Evolutionary conservation across 1,284 basidiomycete genomes (phyloP).

Genomic region (Austroboletus novae-zelandiae): DNA sequence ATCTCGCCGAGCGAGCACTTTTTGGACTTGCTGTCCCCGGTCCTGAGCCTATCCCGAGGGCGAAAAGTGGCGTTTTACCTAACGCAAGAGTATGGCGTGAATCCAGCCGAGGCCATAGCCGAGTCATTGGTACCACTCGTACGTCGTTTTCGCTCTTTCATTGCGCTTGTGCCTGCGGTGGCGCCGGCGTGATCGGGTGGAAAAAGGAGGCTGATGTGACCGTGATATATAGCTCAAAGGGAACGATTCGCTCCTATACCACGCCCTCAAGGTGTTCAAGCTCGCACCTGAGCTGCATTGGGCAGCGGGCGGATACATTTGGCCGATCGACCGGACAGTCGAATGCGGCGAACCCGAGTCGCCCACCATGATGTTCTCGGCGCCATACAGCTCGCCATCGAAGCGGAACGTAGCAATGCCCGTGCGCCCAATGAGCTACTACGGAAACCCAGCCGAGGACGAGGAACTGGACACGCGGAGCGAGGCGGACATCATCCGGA

Average conservation of each 20-base stretch:
- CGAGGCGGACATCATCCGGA: slow-evolving; percentile 46
- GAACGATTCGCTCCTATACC: slow-evolving; percentile 70
- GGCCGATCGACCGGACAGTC: slow-evolving; percentile 69
- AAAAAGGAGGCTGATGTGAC: slow-evolving; percentile 17
- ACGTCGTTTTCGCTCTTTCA: slow-evolving; percentile 31
- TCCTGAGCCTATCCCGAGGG: slow-evolving; percentile 68
- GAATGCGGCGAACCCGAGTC: slow-evolving; percentile 48
- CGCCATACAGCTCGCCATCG: slow-evolving; percentile 32
- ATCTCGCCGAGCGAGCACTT: slow-evolving; percentile 71
- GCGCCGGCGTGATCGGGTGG: slow-evolving; percentile 9
- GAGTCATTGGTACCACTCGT: slow-evolving; percentile 70
- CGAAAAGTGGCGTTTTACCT: slow-evolving; percentile 71
- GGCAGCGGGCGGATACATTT: slow-evolving; percentile 77
- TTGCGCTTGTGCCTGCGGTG: slow-evolving; percentile 1
- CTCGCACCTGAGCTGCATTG: slow-evolving; percentile 71
- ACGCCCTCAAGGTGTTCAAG: slow-evolving; percentile 73
- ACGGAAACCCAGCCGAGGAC: slow-evolving; percentile 40
- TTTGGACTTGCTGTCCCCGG: slow-evolving; percentile 64
- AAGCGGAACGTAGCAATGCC: slow-evolving; percentile 26
- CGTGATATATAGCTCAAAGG: slow-evolving; percentile 58
- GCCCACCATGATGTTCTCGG: slow-evolving; percentile 30
- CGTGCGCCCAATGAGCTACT: slow-evolving; percentile 43
- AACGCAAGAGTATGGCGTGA: slow-evolving; percentile 67
- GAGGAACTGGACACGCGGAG: slow-evolving; percentile 31
- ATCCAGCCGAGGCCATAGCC: slow-evolving; percentile 66